Evolutionary conservation across 495 filamentous ascomycete species (phyloP).

Genomic region (Penicillium roqueforti): DNA sequence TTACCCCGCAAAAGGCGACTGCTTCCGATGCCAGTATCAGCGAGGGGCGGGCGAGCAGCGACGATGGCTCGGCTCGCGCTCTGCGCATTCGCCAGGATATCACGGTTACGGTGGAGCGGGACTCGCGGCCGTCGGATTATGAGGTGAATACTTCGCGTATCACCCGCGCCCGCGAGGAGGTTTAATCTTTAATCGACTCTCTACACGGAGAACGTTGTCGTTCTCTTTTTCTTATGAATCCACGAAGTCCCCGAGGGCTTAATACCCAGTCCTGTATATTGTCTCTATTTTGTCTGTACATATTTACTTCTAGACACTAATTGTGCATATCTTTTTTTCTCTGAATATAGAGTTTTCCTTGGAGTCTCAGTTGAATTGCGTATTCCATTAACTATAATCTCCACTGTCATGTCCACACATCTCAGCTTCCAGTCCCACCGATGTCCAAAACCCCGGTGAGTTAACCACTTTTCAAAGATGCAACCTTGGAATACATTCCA

Average conservation of each 20-base stretch:
- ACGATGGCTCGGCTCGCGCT: conserved; percentile 41
- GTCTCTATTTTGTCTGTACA: conserved; percentile 8
- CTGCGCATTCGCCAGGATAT: conserved; percentile 45
- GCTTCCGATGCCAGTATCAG: conserved; percentile 33
- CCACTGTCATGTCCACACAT: background rate
- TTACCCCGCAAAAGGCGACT: conserved; percentile 29
- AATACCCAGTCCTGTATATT: conserved; percentile 19
- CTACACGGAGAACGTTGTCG: background rate
- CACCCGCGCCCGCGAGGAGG: conserved; percentile 16
- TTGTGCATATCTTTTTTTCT: too few relatives aligned
- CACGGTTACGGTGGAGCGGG: conserved; percentile 42
- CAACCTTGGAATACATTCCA: background rate
- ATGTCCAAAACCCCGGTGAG: background rate
- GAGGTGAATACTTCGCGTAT: conserved; percentile 13
- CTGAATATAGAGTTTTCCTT: background rate
- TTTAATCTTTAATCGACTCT: conserved; percentile 13
- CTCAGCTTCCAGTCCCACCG: background rate
- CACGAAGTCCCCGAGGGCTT: conserved; percentile 17
- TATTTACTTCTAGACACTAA: conserved; percentile 15
- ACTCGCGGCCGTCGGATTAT: conserved; percentile 27
- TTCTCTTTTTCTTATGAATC: conserved; percentile 13
- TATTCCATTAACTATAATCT: background rate
- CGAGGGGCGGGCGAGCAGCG: conserved; percentile 33
- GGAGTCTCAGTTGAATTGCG: background rate
- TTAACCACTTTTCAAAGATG: background rate